Conservation (phyloP, 2,329 filamentous ascomycete genomes). For the Reticulascus tulasneorum region DNA sequence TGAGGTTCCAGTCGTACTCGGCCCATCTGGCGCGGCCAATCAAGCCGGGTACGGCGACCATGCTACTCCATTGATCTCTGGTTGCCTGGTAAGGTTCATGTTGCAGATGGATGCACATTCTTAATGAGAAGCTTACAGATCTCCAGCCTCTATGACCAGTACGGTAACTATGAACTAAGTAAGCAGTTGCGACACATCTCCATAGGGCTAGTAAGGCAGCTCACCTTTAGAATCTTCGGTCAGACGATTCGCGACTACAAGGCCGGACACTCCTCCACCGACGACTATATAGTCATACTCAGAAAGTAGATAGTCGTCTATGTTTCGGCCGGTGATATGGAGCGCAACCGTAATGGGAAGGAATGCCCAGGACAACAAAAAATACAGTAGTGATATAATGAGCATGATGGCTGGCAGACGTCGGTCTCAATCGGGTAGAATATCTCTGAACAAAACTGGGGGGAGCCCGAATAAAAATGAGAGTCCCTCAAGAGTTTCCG, state of each 20-base stretch:
- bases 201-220: neutral
- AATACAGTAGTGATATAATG: too few relatives aligned
- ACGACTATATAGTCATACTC: conserved; percentile 36
- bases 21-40: conserved; percentile 12
- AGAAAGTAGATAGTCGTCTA: conserved; percentile 4
- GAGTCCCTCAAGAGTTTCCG: too few relatives aligned
- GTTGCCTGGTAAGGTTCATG: neutral
- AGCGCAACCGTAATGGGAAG: conserved; percentile 3
- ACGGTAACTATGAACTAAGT: conserved; percentile 10
- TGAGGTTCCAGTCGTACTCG: conserved; percentile 25
- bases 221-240: conserved; percentile 29
- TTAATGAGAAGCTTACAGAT: conserved; percentile 8
- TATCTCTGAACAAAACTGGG: too few relatives aligned
- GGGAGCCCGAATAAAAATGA: too few relatives aligned
- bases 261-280: conserved; percentile 42
- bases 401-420: too few relatives aligned
- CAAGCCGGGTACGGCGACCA: conserved; percentile 14
- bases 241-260: conserved; percentile 39
- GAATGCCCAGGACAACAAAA: neutral
- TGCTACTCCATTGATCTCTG: conserved; percentile 11
- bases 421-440: too few relatives aligned
- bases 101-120: neutral
- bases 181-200: neutral
- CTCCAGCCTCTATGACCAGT: conserved; percentile 15
- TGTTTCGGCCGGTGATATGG: conserved; percentile 8